Conservation (phyloP, 2,329 filamentous ascomycete genomes). For the Pestalotiopsis sp. region DNA sequence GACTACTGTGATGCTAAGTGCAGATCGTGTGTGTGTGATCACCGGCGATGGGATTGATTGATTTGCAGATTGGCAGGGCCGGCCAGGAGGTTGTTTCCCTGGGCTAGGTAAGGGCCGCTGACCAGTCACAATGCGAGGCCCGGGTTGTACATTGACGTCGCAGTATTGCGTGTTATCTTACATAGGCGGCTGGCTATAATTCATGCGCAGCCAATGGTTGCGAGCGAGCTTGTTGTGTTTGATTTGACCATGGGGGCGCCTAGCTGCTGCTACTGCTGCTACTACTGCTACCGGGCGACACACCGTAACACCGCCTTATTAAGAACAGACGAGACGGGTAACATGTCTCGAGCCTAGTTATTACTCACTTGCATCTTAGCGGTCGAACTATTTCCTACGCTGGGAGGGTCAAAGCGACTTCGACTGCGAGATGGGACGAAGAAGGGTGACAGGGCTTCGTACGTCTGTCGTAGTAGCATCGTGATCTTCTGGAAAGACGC, state of each 20-base stretch:
- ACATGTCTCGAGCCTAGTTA: not conserved
- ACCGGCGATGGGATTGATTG: constrained; percentile 4
- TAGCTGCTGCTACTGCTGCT: not conserved
- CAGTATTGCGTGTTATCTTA: not conserved
- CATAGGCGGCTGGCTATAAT: not conserved
- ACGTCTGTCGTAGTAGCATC: not conserved
- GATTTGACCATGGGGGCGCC: not conserved
- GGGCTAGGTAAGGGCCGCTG: not conserved
- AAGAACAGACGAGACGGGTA: not conserved
- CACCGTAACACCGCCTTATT: not conserved
- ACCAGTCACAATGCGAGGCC: not conserved
- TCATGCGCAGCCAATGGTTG: constrained; percentile 1
- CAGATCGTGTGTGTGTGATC: constrained; percentile 7
- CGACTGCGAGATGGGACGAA: not conserved
- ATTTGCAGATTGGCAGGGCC: constrained; percentile 1
- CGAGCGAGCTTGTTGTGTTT: not conserved
- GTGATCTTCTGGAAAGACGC: not conserved
- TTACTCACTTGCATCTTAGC: not conserved
- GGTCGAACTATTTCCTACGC: not conserved
- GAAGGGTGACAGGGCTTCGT: not conserved
- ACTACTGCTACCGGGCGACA: not conserved
- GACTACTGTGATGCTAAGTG: not conserved
- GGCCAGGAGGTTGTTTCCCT: constrained; percentile 7
- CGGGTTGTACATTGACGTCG: not conserved
- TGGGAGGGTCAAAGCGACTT: not conserved